phyloP scores from a whole-genome alignment of 805 yeast genomes.

The Jamesozyma jinghongensis region DNA sequence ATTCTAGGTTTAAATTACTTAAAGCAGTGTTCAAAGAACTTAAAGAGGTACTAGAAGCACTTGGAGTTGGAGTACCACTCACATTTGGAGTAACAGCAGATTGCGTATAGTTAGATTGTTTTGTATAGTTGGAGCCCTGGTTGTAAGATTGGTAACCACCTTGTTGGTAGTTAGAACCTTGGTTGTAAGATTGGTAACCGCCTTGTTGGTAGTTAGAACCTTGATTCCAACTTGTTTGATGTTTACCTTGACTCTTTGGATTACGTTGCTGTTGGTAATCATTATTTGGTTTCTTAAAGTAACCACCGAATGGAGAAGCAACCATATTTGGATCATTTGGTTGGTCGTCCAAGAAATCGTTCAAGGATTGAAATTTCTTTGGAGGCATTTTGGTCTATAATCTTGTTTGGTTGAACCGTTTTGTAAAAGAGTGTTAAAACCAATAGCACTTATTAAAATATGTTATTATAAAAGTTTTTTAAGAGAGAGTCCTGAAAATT shows the following conservation, averaged over 20 bases:
- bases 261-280: slow-evolving; percentile 19
- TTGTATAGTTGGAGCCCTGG: slow-evolving; percentile 8
- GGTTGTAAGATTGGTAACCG: slow-evolving; percentile 8
- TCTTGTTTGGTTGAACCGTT: background rate
- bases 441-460: no score
- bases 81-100: slow-evolving; percentile 31
- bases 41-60: slow-evolving; percentile 63
- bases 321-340: slow-evolving; percentile 25
- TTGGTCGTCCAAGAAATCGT: slow-evolving; percentile 24
- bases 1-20: slow-evolving; percentile 40
- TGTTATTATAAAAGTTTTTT: no score
- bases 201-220: slow-evolving; percentile 7
- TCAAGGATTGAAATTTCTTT: slow-evolving; percentile 24
- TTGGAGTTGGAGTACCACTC: slow-evolving; percentile 32
- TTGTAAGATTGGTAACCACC: slow-evolving; percentile 10
- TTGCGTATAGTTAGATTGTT: slow-evolving; percentile 22
- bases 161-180: slow-evolving; percentile 10
- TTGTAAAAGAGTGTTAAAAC: no score
- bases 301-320: slow-evolving; percentile 30
- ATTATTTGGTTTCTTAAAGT: slow-evolving; percentile 20
- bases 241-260: slow-evolving; percentile 9
- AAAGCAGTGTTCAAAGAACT: slow-evolving; percentile 59
- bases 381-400: slow-evolving; percentile 21
- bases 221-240: slow-evolving; percentile 9
- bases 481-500: background rate